Evolutionary conservation across 2,329 filamentous ascomycete genomes (phyloP).

Genomic region (Nemania abortiva): DNA sequence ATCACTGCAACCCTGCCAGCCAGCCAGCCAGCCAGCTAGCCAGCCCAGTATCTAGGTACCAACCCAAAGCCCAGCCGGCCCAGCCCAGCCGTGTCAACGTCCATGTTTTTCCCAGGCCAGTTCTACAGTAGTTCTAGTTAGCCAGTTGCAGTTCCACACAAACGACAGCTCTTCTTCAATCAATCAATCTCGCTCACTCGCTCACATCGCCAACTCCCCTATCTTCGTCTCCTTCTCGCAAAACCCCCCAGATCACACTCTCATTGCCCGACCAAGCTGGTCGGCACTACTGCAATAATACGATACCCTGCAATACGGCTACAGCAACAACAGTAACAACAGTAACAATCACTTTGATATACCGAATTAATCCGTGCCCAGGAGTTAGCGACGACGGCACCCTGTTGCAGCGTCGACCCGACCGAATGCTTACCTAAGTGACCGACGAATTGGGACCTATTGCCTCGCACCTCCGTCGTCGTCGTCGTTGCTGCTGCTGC

Average conservation of each 20-base stretch:
- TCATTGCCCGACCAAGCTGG: slow-evolving; percentile 25
- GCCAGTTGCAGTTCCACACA: neutral
- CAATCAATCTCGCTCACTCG: neutral
- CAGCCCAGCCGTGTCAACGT: slow-evolving; percentile 15
- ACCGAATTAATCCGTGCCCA: slow-evolving; percentile 21
- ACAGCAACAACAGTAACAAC: too few species aligned
- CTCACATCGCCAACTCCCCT: slow-evolving; percentile 10
- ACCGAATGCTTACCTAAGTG: slow-evolving; percentile 29
- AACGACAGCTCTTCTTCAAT: neutral
- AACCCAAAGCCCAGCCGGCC: slow-evolving; percentile 18
- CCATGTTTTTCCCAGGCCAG: neutral
- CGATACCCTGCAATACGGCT: neutral
- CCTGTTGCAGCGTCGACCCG: neutral
- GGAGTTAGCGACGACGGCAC: slow-evolving; percentile 13
- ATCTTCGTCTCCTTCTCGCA: slow-evolving; percentile 24
- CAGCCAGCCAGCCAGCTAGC: too few species aligned
- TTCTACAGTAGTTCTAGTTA: neutral
- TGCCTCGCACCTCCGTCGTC: slow-evolving; percentile 4
- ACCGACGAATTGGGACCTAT: neutral
- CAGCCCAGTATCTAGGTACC: too few species aligned
- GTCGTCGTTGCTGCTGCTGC: neutral
- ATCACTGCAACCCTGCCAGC: neutral
- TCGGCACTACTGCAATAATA: slow-evolving; percentile 13
- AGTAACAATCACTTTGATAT: slow-evolving; percentile 1
- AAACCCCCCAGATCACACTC: slow-evolving; percentile 7